Base-by-base conservation (phyloP, 1,284 basidiomycete species). In the Ustilago trichophora region DNA sequence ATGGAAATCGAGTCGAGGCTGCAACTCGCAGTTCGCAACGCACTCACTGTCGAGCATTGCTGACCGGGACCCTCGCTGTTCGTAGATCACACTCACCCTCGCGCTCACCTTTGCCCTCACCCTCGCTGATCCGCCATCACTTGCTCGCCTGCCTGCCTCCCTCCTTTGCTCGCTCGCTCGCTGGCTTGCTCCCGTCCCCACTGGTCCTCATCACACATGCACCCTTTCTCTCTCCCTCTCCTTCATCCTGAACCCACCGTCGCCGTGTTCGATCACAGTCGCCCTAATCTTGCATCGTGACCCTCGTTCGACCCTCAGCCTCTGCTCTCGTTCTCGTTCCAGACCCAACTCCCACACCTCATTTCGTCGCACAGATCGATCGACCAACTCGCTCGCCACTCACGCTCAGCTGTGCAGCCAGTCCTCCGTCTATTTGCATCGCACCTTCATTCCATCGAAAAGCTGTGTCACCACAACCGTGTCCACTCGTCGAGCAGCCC, bases 61-160 rank as follows among this genome's bases (percentile, higher is more conserved):
- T 56, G 29, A 37, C 40, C 41, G 47, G 38, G 38, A 52, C 55
- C 55, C 48, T 51, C 53, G 22, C 21, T 34, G 7, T 38, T 18
- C 21, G 54, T 47, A 44, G 54, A 56, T 56, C 53, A 45, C 36
- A 18, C 44, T 37, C 33, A 22, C 25, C 22, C n/a, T n/a, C n/a
- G n/a, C n/a, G n/a, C n/a, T n/a, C n/a, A n/a, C n/a, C n/a, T n/a
- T n/a, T n/a, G n/a, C n/a, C n/a, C n/a, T n/a, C n/a, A n/a, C n/a
- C 15, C 31, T 44, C 29, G 41, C 27, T 32, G 49, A 42, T 44
- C 24, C 50, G 34, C 35, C 50, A 36, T 49, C 46, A 36, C 36
- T 29, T 16, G 40, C 41, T 44, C 24, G 31, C 27, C 19, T 49
- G 18, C 27, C 15, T 6, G 19, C 25, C 13, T 16, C 47, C 40